Evolutionary conservation across 371 early-diverging fungal species (phyloP), one percentile per base, ranked within the genome.

Genomic region (Sporodiniella umbellata): DNA sequence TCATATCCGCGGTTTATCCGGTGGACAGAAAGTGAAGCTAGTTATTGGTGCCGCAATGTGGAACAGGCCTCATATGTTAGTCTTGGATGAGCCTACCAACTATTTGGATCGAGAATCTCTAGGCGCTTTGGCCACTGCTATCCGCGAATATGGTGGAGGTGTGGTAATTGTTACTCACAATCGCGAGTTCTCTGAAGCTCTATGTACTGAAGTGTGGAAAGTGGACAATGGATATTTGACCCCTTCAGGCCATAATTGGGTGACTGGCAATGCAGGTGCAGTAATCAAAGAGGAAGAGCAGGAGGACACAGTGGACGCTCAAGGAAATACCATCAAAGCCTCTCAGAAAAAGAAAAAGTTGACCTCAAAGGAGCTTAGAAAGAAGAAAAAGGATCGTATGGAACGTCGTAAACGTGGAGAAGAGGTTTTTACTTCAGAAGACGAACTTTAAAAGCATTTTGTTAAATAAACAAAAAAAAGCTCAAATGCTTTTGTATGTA

Each of bases 11-110:
- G 90, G 88, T 75, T 81, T 95, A 12, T 90, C 92, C 51, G 93
- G 93, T 67, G 93, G 93, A 50, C 93, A 95, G 65, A 95, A 95
- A 78, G 90, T 89, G 71, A 88, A 90, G 83, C 79, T 95, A 35
- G 90, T 89, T 18, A 79, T 93, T 54, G 92, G 85, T 54, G 90
- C 89, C 54, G 86, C 88, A 45, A 85, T 88, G 85, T 89, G 90
- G 89, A 81, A 84, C 71, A 75, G 81, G 56, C 93, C 93, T 47
- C 92, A 93, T 67, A 84, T 93, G 66, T 66, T 95, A 51, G 90
- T 93, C 60, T 74, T 92, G 53, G 93, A 95, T 70, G 93, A 93
- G 71, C 93, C 93, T 56, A 93, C 91, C 68, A 89, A 89, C 62
- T 89, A 89, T 66, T 68, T 88, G 71, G 87, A 87, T 72, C 83